Base-by-base conservation (phyloP, 1,284 basidiomycete genomes). In the Schizophyllum amplum region DNA sequence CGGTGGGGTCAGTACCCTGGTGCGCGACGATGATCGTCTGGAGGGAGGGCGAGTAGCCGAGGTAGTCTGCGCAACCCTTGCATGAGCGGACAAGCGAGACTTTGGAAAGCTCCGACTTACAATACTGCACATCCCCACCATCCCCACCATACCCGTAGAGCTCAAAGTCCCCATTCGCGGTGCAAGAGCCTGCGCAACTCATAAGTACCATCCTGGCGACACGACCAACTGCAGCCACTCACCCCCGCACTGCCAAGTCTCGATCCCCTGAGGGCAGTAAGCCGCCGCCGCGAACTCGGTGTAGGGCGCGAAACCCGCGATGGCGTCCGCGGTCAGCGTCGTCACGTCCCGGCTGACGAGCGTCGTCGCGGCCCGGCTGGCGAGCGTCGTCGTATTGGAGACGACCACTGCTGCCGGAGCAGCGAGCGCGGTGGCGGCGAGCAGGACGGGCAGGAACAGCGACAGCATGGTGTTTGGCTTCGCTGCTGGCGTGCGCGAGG, bases 1-100 rank as follows among this genome's bases (percentile, higher is more conserved):
- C 52, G 11, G 67, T 66, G 2, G 71, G 57, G 61, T 81, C 68
- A 0, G 80, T 81, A n/a, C 80, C 80, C 63, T 82, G 77, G 62
- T 81, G 79, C 15, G 70, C 69, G 13, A 81, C 78, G 46, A 81
- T 73, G 47, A 80, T 74, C 0, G 70, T 71, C 20, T 68, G 58
- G 55, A 74, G 55, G 59, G 65, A 56, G 3, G 75, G 74, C 42
- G 75, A 73, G 58, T 69, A 81, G 1, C 79, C 79, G 24, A 80
- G 78, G 64, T 69, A 81, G 77, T 70, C 33, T 42, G 17, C 13
- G 17, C 33, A n/a, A n/a, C n/a, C n/a, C n/a, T n/a, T n/a, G 33
- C 13, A 42, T 42, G 7, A 17, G 11, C 33, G 17, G 33, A n/a
- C n/a, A 4, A 17, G 33, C 33, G 33, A 42, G 33, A 9, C 11